Evolutionary conservation across 2,329 filamentous ascomycete species (phyloP).

Genomic region (Pseudogymnoascus sp.): DNA sequence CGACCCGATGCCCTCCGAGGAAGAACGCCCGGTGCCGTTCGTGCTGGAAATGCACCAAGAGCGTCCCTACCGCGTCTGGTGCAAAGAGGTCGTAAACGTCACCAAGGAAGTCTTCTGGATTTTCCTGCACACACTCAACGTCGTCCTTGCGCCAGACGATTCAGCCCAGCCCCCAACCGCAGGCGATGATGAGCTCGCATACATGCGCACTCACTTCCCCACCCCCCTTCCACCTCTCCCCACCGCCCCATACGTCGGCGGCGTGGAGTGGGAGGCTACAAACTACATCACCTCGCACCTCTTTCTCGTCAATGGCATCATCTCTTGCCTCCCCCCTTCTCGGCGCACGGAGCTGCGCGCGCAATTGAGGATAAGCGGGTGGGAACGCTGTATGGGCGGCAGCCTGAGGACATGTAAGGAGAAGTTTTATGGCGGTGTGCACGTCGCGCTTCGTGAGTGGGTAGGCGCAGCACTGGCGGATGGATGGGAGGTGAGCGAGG

Average conservation of each 20-base stretch:
- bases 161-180: neutral
- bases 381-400: slow-evolving; percentile 81
- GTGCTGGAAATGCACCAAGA: slow-evolving; percentile 83
- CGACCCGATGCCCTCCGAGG: slow-evolving; percentile 70
- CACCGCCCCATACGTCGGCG: slow-evolving; percentile 90
- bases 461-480: slow-evolving; percentile 81
- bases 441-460: slow-evolving; percentile 84
- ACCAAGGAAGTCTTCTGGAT: slow-evolving; percentile 99
- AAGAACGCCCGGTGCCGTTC: slow-evolving; percentile 71
- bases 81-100: slow-evolving; percentile 83
- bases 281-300: slow-evolving; percentile 92
- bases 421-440: slow-evolving; percentile 91
- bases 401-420: slow-evolving; percentile 89
- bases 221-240: slow-evolving; percentile 81
- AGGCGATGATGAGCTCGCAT: slow-evolving; percentile 41
- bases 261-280: slow-evolving; percentile 97
- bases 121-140: slow-evolving; percentile 89
- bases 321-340: slow-evolving; percentile 65
- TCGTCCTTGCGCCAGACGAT: slow-evolving; percentile 56
- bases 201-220: slow-evolving; percentile 70
- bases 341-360: slow-evolving; percentile 74
- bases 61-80: slow-evolving; percentile 88
- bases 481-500: slow-evolving; percentile 75
- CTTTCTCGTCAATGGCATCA: slow-evolving; percentile 83
- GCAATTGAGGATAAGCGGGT: slow-evolving; percentile 74